These are phyloP conservation scores for Gyrodon lividus DNA, from an alignment of 768 basidiomycete genomes.

Conservation along the genomic window DNA sequence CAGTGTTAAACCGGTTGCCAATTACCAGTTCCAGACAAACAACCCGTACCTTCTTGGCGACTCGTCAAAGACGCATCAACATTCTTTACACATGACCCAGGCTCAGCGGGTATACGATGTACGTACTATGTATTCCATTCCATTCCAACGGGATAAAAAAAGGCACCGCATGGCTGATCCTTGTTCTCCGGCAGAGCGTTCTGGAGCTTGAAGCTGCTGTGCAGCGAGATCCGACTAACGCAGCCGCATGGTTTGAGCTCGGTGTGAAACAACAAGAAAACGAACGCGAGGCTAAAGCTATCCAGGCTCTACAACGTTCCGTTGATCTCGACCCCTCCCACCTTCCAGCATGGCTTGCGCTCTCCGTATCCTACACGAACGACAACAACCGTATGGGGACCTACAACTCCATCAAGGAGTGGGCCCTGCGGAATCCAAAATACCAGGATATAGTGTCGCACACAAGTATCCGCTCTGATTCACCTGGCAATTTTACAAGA, in stretches of 20 bases:
- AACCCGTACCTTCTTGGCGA: conserved; percentile 78
- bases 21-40: conserved; percentile 71
- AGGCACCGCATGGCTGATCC: conserved; percentile 15
- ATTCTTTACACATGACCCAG: conserved; percentile 35
- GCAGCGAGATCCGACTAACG: conserved; percentile 69
- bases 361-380: conserved; percentile 90
- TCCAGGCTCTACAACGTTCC: conserved; percentile 79
- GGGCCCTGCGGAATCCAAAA: conserved; percentile 63
- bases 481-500: conserved; percentile 38
- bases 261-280: conserved; percentile 98
- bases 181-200: conserved; percentile 57
- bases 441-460: conserved; percentile 49
- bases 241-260: conserved; percentile 83
- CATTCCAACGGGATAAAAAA: conserved; percentile 6
- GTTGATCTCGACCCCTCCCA: conserved; percentile 77
- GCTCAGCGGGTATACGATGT: conserved; percentile 40
- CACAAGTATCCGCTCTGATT: conserved; percentile 27
- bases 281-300: conserved; percentile 89
- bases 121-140: conserved; percentile 14
- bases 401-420: conserved; percentile 77
- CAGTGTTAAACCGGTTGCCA: conserved; percentile 54
- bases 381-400: conserved; percentile 75
- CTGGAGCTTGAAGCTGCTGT: conserved; percentile 89
- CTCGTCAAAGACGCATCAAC: conserved; percentile 48
- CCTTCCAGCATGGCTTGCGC: conserved; percentile 83